Percentiles rank a stretch among this genome's conserved stretches.
Conservation (phyloP, 2,329 filamentous ascomycete genomes). For the Lasiodiplodia theobromae region DNA sequence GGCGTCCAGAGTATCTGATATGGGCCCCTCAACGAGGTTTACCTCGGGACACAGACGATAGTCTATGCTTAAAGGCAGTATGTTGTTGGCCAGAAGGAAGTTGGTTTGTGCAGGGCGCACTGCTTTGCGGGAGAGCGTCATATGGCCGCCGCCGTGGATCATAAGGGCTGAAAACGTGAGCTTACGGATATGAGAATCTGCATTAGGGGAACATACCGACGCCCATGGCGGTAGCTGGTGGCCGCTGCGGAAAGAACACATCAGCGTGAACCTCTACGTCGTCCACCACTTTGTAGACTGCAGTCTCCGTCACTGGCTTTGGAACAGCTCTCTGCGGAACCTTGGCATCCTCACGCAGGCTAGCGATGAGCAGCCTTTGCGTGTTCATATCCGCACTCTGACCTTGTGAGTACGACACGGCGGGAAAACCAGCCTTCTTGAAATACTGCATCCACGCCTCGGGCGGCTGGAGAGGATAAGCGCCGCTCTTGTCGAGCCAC, state of each 20-base stretch:
- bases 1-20: slow-evolving; percentile 55
- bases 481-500: slow-evolving; percentile 35
- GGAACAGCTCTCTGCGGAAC: neutral
- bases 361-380: neutral
- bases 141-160: slow-evolving; percentile 56
- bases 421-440: neutral
- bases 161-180: slow-evolving; percentile 43
- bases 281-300: neutral
- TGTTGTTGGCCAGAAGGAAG: slow-evolving; percentile 47
- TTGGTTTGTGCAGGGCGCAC: slow-evolving; percentile 48
- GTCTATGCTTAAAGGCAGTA: slow-evolving; percentile 59
- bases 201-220: neutral
- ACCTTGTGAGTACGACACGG: neutral
- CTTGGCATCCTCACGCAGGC: neutral
- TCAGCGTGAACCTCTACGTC: neutral
- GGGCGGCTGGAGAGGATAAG: slow-evolving; percentile 26
- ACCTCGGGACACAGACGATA: slow-evolving; percentile 61
- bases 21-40: slow-evolving; percentile 54
- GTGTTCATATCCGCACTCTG: neutral
- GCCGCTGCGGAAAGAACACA: neutral
- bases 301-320: neutral
- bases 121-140: slow-evolving; percentile 50
- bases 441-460: slow-evolving; percentile 18
- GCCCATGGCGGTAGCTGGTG: neutral
- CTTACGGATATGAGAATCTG: too few relatives aligned